Evolutionary conservation across 1,284 basidiomycete species (phyloP).

Genomic region (Heterobasidion parviporum): DNA sequence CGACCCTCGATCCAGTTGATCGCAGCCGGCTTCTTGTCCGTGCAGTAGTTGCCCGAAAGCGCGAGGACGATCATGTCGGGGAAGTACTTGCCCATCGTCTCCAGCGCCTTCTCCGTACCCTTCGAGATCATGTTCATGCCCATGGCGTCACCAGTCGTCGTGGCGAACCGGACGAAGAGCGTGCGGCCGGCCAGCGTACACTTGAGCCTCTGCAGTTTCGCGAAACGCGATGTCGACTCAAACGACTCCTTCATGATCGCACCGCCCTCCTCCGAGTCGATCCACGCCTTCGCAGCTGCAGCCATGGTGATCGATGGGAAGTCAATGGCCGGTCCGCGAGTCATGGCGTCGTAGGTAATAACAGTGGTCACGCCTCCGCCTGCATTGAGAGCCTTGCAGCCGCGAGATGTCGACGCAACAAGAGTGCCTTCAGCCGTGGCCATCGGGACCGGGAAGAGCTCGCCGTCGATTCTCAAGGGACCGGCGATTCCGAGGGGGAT

Average conservation of each 20-base stretch:
- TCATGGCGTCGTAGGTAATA: conserved; percentile 93
- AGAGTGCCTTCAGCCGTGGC: conserved; percentile 98
- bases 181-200: conserved; percentile 86
- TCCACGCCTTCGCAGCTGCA: conserved; percentile 83
- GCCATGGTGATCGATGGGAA: conserved; percentile 82
- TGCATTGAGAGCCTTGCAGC: conserved; percentile 96
- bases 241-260: conserved; percentile 77
- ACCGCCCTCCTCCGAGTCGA: conserved; percentile 82
- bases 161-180: conserved; percentile 93
- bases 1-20: conserved; percentile 99
- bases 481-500: conserved; percentile 96
- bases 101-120: conserved; percentile 91
- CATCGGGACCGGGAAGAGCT: conserved; percentile 91
- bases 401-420: conserved; percentile 94
- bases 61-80: conserved; percentile 94
- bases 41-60: conserved; percentile 97
- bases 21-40: conserved; percentile 99
- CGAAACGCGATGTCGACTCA: conserved; percentile 91
- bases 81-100: conserved; percentile 74
- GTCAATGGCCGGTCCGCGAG: conserved; percentile 94
- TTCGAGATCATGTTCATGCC: conserved; percentile 99
- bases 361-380: conserved; percentile 95
- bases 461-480: conserved; percentile 88
- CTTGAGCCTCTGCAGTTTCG: conserved; percentile 77
- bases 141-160: conserved; percentile 97